These are phyloP conservation scores for Rhodotorula sp. DNA, from an alignment of 1,284 basidiomycete species.

Conservation along the genomic window DNA sequence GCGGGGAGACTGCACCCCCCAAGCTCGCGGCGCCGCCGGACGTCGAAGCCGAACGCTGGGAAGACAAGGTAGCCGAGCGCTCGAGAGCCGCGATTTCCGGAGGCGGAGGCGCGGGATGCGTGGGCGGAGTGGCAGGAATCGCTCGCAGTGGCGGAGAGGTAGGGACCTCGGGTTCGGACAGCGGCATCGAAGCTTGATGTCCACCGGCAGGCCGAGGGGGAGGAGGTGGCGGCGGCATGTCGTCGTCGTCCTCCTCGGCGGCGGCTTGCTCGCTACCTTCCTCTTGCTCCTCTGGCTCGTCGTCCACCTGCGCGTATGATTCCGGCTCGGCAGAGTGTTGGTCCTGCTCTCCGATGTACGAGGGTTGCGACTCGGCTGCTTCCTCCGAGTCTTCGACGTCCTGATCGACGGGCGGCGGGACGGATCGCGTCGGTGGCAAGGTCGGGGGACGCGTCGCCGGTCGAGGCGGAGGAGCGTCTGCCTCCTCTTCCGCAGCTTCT, in stretches of 20 bases:
- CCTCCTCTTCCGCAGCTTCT: constrained; percentile 60
- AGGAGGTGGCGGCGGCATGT: constrained; percentile 44
- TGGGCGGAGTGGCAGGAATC: constrained; percentile 45
- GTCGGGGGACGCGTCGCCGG: constrained; percentile 44
- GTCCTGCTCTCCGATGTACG: constrained; percentile 53
- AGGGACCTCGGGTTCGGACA: constrained; percentile 50
- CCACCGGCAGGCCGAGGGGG: constrained; percentile 27
- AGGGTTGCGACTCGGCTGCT: constrained; percentile 4
- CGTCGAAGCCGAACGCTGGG: background rate
- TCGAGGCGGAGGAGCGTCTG: constrained; percentile 58
- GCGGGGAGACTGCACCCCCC: constrained; percentile 9
- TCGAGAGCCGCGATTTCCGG: constrained; percentile 46
- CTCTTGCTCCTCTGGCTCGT: constrained; percentile 42
- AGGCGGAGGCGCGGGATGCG: constrained; percentile 44
- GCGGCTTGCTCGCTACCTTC: constrained; percentile 36
- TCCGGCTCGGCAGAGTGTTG: constrained; percentile 40
- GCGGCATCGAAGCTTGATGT: constrained; percentile 13
- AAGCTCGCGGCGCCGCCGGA: background rate
- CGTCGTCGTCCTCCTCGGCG: constrained; percentile 53
- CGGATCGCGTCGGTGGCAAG: constrained; percentile 19
- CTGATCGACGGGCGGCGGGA: constrained; percentile 15
- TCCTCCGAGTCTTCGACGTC: constrained; percentile 3
- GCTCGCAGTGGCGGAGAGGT: constrained; percentile 32
- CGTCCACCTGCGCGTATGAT: background rate
- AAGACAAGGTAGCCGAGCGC: constrained; percentile 13